Conservation (phyloP, 208 protist species). For the Trypanosomatidae sp. region DNA sequence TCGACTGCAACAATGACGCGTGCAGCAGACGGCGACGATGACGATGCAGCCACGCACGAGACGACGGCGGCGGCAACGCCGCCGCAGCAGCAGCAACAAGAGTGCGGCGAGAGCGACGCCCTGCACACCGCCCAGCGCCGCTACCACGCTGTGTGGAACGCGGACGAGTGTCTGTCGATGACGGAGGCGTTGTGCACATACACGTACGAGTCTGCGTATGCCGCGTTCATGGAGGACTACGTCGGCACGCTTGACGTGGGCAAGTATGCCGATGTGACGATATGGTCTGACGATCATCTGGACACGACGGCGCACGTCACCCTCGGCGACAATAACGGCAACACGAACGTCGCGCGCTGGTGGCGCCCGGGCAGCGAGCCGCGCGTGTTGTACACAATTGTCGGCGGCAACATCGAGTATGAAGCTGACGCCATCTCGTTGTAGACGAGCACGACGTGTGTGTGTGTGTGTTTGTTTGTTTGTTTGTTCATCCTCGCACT, state of each 20-base stretch:
- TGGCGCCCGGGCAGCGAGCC: conserved; percentile 21
- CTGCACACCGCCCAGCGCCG: conserved; percentile 5
- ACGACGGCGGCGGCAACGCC: not conserved
- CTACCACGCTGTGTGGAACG: conserved; percentile 33
- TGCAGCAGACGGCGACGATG: not conserved
- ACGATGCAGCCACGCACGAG: not conserved
- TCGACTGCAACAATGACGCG: not conserved
- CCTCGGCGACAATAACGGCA: conserved; percentile 4
- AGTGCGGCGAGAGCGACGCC: not conserved
- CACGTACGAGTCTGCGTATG: conserved; percentile 36
- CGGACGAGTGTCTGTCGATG: conserved; percentile 31
- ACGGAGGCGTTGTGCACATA: conserved; percentile 34
- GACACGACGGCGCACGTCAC: conserved; percentile 9
- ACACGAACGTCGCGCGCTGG: conserved; percentile 11
- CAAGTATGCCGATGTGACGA: conserved; percentile 43
- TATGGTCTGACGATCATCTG: conserved; percentile 33
- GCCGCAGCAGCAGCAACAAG: not conserved
- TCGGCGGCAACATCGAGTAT: conserved; percentile 36
- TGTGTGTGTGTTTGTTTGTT: too few relatives aligned
- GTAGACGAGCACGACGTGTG: too few relatives aligned
- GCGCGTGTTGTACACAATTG: conserved; percentile 23
- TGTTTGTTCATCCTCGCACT: too few relatives aligned
- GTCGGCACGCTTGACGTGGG: conserved; percentile 38
- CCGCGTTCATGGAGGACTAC: conserved; percentile 35
- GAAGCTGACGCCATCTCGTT: too few relatives aligned